Base-by-base conservation (phyloP, 208 protist genomes). In the Trypanosoma cruzi region DNA sequence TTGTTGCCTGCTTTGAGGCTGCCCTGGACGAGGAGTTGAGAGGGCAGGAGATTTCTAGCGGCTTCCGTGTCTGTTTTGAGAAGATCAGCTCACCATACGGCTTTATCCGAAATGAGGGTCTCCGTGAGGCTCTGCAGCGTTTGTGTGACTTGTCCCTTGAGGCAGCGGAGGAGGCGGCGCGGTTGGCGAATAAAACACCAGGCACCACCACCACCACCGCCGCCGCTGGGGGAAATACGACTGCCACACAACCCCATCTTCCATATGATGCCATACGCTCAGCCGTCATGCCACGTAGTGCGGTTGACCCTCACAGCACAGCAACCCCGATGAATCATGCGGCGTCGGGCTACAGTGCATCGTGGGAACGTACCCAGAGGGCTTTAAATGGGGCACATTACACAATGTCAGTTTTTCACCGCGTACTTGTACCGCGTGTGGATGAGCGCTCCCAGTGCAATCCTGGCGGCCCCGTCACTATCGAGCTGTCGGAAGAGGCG, bases 261-360 rank as follows among this genome's bases (percentile, higher is more conserved):
- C 87, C 87, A 16, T 93, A 84, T 54, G 87, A 93, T 60, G 75
- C 82, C 29, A 79, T 93, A 29, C 84, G 84, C 1, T 73, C 74
- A 16, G 79, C 86, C 55, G 71, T 93, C 29, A 76, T 91, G 50
- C 66, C 73, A 13, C 37, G 44, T 11, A 26, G 31, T 1, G 34
- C 18, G 5, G 34, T 13, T 26, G 64, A 77, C 4, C 1, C 44
- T 13, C 54, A 70, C 4, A 34, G 59, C 54, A 40, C 66, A 18
- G 48, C 0, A 18, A n/a, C 1, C 16, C 48, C 0, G 8, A 46
- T 20, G 11, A 63, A 37, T n/a, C n/a, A n/a, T 0, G 49, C 28
- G 42, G 22, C 36, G 16, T 48, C 55, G 13, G 61, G 71, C 29
- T 34, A 34, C 3, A 77, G 68, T 50, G 63, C 69, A 36, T 65